Conservation (phyloP, 805 yeast genomes). For the Saturnispora halmiae region DNA sequence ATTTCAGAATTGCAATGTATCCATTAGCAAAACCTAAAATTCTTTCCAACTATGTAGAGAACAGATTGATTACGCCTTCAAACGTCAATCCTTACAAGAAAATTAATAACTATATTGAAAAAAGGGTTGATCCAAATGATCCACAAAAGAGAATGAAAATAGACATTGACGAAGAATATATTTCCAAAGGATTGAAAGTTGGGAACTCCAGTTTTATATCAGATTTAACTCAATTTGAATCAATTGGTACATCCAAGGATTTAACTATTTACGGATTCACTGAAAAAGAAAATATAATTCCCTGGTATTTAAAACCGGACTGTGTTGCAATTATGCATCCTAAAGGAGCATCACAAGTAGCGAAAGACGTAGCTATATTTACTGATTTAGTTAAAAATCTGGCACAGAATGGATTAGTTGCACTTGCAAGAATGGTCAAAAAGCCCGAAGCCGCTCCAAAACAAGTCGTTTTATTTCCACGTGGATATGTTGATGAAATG, state of each 20-base stretch:
- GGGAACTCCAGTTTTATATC: constrained; percentile 52
- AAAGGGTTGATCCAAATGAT: constrained; percentile 17
- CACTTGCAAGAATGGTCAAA: constrained; percentile 56
- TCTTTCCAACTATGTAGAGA: constrained; percentile 8
- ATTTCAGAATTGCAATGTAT: constrained; percentile 9
- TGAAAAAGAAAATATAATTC: constrained; percentile 38
- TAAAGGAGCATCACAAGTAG: constrained; percentile 13
- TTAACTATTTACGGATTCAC: constrained; percentile 60
- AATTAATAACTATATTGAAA: constrained; percentile 10
- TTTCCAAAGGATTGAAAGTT: constrained; percentile 49
- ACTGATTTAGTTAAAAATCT: constrained; percentile 46
- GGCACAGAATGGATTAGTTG: constrained; percentile 37
- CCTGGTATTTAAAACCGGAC: constrained; percentile 52
- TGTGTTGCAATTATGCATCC: constrained; percentile 37
- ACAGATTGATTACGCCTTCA: constrained; percentile 2
- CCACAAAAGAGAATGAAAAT: constrained; percentile 28
- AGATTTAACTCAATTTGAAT: constrained; percentile 35
- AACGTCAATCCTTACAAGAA: not conserved
- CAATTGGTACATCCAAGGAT: constrained; percentile 35
- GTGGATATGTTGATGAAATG: constrained; percentile 19
- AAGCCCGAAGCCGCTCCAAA: constrained; percentile 19
- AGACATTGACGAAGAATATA: constrained; percentile 17
- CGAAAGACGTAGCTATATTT: constrained; percentile 31
- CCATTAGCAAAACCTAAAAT: constrained; percentile 11
- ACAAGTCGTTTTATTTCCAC: constrained; percentile 15